These are phyloP conservation scores for Cryphonectria radicalis DNA, from an alignment of 2,329 filamentous ascomycete species.

Conservation along the genomic window DNA sequence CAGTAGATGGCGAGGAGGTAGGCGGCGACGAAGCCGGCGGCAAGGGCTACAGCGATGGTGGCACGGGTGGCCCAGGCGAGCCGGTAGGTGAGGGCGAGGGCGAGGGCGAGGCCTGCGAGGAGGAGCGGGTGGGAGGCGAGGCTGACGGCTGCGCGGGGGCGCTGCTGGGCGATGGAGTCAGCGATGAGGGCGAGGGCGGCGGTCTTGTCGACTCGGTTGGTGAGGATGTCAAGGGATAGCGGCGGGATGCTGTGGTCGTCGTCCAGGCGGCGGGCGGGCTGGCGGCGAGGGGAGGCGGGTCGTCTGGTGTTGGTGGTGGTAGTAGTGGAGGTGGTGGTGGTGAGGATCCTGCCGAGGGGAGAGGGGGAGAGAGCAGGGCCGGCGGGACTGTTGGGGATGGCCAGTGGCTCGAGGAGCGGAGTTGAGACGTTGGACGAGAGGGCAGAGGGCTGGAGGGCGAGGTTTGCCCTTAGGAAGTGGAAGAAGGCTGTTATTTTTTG, in stretches of 20 bases:
- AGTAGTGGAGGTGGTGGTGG: background rate
- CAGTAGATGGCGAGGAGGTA: conserved; percentile 66
- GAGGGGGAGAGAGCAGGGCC: conserved; percentile 44
- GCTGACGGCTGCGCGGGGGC: conserved; percentile 65
- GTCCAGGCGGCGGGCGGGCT: conserved; percentile 41
- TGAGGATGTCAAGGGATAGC: conserved; percentile 64
- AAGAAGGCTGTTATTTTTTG: conserved; percentile 72
- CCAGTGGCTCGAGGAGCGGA: conserved; percentile 60
- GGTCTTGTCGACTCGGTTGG: conserved; percentile 62
- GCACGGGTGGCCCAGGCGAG: conserved; percentile 46
- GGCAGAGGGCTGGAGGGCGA: conserved; percentile 67
- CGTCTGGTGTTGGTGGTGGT: conserved; percentile 38
- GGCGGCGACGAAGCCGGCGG: conserved; percentile 65
- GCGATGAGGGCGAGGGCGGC: conserved; percentile 74
- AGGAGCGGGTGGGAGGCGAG: conserved; percentile 67
- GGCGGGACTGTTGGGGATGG: conserved; percentile 29
- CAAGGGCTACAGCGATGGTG: conserved; percentile 58
- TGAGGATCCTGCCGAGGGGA: conserved; percentile 38
- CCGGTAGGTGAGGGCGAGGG: conserved; percentile 51
- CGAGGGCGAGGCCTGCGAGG: conserved; percentile 50
- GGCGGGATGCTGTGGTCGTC: conserved; percentile 55
- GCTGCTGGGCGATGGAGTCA: conserved; percentile 82
- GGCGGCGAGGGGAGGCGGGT: conserved; percentile 35
- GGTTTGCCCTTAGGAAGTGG: conserved; percentile 78
- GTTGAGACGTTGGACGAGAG: conserved; percentile 68